Evolutionary conservation across 2,329 filamentous ascomycete species (phyloP).

Genomic region (Penicillium sp.): DNA sequence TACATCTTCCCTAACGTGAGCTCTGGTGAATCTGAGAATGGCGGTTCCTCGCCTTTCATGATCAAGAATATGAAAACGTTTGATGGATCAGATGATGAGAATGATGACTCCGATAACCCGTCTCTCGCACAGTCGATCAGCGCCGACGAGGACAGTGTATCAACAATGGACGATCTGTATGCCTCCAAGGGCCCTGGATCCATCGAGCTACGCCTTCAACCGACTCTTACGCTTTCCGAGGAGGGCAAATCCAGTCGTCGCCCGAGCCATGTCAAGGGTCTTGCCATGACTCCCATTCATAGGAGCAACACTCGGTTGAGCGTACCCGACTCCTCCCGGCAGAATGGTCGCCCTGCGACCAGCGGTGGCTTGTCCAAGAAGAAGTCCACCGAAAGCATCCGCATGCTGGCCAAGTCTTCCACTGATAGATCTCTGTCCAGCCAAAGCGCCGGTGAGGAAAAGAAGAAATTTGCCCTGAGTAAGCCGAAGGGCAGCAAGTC

Average conservation of each 20-base stretch:
- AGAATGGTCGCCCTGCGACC: slow-evolving; percentile 32
- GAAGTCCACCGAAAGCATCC: slow-evolving; percentile 44
- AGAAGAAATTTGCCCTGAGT: slow-evolving; percentile 52
- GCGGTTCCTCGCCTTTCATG: slow-evolving; percentile 54
- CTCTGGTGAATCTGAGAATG: slow-evolving; percentile 51
- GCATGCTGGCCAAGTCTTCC: slow-evolving; percentile 34
- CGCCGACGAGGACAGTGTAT: slow-evolving; percentile 42
- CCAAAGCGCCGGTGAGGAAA: slow-evolving; percentile 37
- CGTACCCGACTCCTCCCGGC: slow-evolving; percentile 21
- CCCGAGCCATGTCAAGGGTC: slow-evolving; percentile 30
- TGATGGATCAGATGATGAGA: slow-evolving; percentile 44
- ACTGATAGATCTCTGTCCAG: slow-evolving; percentile 40
- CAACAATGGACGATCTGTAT: slow-evolving; percentile 48
- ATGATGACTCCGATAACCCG: slow-evolving; percentile 15
- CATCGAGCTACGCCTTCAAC: slow-evolving; percentile 77
- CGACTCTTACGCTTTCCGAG: slow-evolving; percentile 67
- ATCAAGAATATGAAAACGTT: slow-evolving; percentile 55
- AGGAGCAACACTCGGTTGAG: slow-evolving; percentile 28
- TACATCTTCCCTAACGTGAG: slow-evolving; percentile 92
- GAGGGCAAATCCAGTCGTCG: slow-evolving; percentile 37
- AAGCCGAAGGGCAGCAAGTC: slow-evolving; percentile 54
- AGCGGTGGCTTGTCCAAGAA: slow-evolving; percentile 39
- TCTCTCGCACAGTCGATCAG: slow-evolving; percentile 31
- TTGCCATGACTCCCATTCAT: slow-evolving; percentile 36
- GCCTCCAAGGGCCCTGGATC: slow-evolving; percentile 67